Evolutionary conservation across 2,329 filamentous ascomycete genomes (phyloP).

Genomic region (Pyrenochaeta sp.): DNA sequence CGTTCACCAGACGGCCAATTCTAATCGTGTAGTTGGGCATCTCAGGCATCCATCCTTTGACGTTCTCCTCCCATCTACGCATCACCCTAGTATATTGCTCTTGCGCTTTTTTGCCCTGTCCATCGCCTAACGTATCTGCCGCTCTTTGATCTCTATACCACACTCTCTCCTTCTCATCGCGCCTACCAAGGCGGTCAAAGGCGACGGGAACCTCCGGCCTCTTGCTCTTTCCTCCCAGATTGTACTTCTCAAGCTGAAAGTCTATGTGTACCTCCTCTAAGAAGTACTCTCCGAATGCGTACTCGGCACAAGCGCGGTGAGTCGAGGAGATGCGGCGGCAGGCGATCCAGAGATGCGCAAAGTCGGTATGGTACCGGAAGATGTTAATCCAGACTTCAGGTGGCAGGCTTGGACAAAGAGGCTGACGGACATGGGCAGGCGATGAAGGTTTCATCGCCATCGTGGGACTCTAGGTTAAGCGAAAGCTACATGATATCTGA

Average conservation of each 20-base stretch:
- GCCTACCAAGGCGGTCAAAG: slow-evolving; percentile 27
- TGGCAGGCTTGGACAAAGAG: slow-evolving; percentile 36
- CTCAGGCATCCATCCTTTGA: slow-evolving; percentile 32
- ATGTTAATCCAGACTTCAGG: slow-evolving; percentile 48
- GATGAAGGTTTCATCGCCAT: background rate
- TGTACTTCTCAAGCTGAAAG: slow-evolving; percentile 44
- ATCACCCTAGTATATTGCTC: slow-evolving; percentile 23
- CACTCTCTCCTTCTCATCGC: slow-evolving; percentile 17
- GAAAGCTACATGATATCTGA: background rate
- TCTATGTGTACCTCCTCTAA: slow-evolving; percentile 33
- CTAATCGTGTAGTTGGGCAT: slow-evolving; percentile 44
- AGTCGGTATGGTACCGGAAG: slow-evolving; percentile 38
- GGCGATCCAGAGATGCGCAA: slow-evolving; percentile 42
- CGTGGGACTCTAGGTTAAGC: background rate
- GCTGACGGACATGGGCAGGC: slow-evolving; percentile 1
- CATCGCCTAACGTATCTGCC: slow-evolving; percentile 1
- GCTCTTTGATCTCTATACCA: slow-evolving; percentile 29
- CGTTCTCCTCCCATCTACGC: slow-evolving; percentile 39
- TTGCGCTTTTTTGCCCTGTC: slow-evolving; percentile 7
- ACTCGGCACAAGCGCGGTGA: slow-evolving; percentile 39
- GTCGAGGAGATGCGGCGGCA: slow-evolving; percentile 40
- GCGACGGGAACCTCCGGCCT: slow-evolving; percentile 34
- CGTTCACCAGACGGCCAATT: slow-evolving; percentile 42
- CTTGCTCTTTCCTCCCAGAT: slow-evolving; percentile 41
- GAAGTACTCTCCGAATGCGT: slow-evolving; percentile 37